Evolutionary conservation across 192 early-diverging fungal genomes (phyloP).

Genomic region (Coemansia biformis): DNA sequence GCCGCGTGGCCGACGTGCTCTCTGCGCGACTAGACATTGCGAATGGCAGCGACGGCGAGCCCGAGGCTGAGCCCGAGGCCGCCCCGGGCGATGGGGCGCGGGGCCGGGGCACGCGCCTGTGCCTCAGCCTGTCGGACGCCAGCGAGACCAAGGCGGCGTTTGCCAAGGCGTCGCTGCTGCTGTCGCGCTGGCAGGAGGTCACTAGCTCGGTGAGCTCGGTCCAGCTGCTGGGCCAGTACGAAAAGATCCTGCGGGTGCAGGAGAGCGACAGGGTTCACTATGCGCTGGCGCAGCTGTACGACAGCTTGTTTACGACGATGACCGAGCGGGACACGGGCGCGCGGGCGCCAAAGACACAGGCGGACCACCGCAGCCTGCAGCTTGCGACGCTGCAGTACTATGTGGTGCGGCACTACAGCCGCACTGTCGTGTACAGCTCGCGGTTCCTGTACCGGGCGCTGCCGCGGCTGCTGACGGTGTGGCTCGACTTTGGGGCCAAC

Average conservation of each 20-base stretch:
- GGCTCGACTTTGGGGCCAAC: slow-evolving; percentile 66
- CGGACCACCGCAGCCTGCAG: slow-evolving; percentile 18
- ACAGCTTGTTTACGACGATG: slow-evolving; percentile 21
- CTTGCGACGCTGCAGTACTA: slow-evolving; percentile 42
- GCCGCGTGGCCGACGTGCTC: slow-evolving; percentile 22
- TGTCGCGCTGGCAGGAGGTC: slow-evolving; percentile 36
- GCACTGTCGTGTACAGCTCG: slow-evolving; percentile 60
- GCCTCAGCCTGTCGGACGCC: no score
- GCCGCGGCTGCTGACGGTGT: slow-evolving; percentile 78
- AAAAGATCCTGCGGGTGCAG: slow-evolving; percentile 23
- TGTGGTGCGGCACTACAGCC: slow-evolving; percentile 39
- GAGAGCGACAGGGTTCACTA: slow-evolving; percentile 50
- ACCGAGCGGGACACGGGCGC: slow-evolving; percentile 14
- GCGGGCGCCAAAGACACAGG: slow-evolving; percentile 12
- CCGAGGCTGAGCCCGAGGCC: neutral
- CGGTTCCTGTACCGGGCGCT: slow-evolving; percentile 80
- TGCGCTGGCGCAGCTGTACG: slow-evolving; percentile 35
- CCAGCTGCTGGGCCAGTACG: slow-evolving; percentile 21
- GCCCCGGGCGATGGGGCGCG: no score
- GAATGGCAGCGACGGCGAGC: slow-evolving; percentile 2
- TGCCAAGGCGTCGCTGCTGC: slow-evolving; percentile 29
- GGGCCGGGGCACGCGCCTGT: neutral
- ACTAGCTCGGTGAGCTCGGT: slow-evolving; percentile 20
- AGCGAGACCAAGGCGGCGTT: slow-evolving; percentile 24
- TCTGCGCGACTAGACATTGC: slow-evolving; percentile 22